Percentiles rank a stretch among this genome's conserved stretches.
Evolutionary conservation across 306 rosid genomes (phyloP).

Genomic region (Medicago truncatula): MtrunA17r5.0-ANR NC_053044.1:38755501-38756000

Average conservation of each 20-base stretch:
- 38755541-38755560: conserved; percentile 81
- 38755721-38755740: conserved; percentile 13
- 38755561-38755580: conserved; percentile 93
- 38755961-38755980: conserved; percentile 92
- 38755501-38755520: conserved; percentile 91
- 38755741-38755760: background rate
- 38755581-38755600: conserved; percentile 92
- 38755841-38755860: conserved; percentile 11
- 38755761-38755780: conserved; percentile 16
- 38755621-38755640: conserved; percentile 94
- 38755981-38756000: conserved; percentile 95
- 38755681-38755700: conserved; percentile 34
- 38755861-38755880: conserved; percentile 13
- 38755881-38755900: conserved; percentile 36
- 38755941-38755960: conserved; percentile 59
- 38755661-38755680: conserved; percentile 67
- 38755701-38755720: conserved; percentile 35
- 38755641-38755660: conserved; percentile 63
- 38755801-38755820: conserved; percentile 11
- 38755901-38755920: background rate
- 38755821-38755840: conserved; percentile 21
- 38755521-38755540: conserved; percentile 95
- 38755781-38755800: background rate
- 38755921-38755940: conserved; percentile 2
- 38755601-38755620: conserved; percentile 92